phyloP scores from a whole-genome alignment of 2,329 filamentous ascomycete species.

The Clarireedia sp. region DNA sequence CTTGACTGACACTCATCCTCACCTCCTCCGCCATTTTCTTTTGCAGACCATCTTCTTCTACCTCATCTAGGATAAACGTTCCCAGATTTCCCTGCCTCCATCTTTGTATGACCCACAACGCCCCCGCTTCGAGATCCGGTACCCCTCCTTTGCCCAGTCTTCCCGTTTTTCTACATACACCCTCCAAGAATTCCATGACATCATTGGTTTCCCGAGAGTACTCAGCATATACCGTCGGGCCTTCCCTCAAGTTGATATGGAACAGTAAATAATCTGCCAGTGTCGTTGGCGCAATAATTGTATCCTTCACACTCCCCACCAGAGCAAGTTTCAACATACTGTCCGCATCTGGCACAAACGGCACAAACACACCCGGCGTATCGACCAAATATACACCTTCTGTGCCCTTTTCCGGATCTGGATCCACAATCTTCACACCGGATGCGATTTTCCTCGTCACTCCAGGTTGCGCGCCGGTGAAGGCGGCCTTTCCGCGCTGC shows the following conservation, averaged over 20 bases:
- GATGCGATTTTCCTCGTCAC: slow-evolving; percentile 79
- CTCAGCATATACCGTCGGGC: slow-evolving; percentile 28
- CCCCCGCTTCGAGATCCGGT: slow-evolving; percentile 63
- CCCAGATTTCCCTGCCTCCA: slow-evolving; percentile 76
- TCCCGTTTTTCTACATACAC: slow-evolving; percentile 66
- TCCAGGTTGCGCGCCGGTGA: slow-evolving; percentile 80
- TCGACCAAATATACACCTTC: slow-evolving; percentile 70
- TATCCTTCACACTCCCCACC: slow-evolving; percentile 84
- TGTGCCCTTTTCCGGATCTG: slow-evolving; percentile 35
- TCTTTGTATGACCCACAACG: slow-evolving; percentile 70
- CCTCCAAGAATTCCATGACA: slow-evolving; percentile 61
- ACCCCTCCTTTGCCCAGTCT: slow-evolving; percentile 65
- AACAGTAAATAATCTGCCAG: slow-evolving; percentile 88
- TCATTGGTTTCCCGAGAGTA: slow-evolving; percentile 76
- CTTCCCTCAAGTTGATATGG: slow-evolving; percentile 54
- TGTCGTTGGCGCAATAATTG: slow-evolving; percentile 67
- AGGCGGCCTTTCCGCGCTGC: slow-evolving; percentile 59
- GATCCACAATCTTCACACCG: slow-evolving; percentile 70
- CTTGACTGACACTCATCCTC: slow-evolving; percentile 57
- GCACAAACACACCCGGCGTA: slow-evolving; percentile 91
- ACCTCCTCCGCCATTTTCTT: slow-evolving; percentile 40
- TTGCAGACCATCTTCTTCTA: slow-evolving; percentile 54
- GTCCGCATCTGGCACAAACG: slow-evolving; percentile 76
- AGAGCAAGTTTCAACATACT: slow-evolving; percentile 94
- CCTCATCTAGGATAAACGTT: slow-evolving; percentile 69